These are phyloP conservation scores for Dactylis glomerata DNA, from an alignment of 176 grass and related monocot genomes.

Conservation along the genomic window DNA sequence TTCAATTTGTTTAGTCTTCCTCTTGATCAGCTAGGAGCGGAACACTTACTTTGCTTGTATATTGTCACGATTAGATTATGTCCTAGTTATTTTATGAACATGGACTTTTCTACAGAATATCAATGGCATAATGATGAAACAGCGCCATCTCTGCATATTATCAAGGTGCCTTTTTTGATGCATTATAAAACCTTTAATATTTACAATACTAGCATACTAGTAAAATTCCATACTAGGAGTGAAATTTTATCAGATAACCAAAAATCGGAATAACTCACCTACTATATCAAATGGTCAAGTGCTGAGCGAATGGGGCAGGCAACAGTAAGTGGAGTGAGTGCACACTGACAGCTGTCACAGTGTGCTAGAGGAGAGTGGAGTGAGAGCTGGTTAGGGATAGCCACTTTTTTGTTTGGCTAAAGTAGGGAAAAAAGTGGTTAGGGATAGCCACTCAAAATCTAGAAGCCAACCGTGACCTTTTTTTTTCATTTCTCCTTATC, in stretches of 20 bases:
- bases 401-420: too few relatives aligned
- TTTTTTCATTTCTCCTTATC: too few relatives aligned
- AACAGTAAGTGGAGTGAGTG: slow-evolving; percentile 36
- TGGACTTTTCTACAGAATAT: neutral
- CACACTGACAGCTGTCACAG: slow-evolving; percentile 37
- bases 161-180: slow-evolving; percentile 12
- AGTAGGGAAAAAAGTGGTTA: too few relatives aligned
- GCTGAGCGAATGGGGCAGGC: slow-evolving; percentile 30
- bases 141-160: slow-evolving; percentile 1
- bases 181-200: neutral
- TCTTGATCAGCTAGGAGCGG: neutral
- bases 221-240: neutral
- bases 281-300: slow-evolving; percentile 30
- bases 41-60: neutral
- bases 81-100: neutral
- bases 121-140: neutral
- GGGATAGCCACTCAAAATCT: too few relatives aligned
- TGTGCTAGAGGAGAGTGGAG: slow-evolving; percentile 33
- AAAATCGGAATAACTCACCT: slow-evolving; percentile 29
- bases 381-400: too few relatives aligned
- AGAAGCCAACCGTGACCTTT: too few relatives aligned
- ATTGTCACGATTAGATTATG: neutral
- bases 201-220: neutral
- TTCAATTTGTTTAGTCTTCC: slow-evolving; percentile 22
- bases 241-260: slow-evolving; percentile 11